These are phyloP conservation scores for Phytophthora rubi DNA, from an alignment of 352 stramenopile species.

Conservation along the genomic window DNA sequence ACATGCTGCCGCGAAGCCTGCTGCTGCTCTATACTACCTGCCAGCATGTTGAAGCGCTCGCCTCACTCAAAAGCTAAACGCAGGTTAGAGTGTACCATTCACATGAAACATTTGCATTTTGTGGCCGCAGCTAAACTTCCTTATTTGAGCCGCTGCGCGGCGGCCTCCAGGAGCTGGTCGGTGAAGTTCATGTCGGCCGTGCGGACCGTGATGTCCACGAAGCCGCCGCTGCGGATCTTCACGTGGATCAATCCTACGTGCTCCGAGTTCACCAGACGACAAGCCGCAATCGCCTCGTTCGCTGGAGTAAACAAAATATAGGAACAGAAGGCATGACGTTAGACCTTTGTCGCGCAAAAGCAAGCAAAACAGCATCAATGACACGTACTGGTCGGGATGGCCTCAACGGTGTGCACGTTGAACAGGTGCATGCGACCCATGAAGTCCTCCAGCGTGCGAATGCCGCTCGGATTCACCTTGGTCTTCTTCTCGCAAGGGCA, in stretches of 20 bases:
- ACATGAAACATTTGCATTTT: slow-evolving; percentile 37
- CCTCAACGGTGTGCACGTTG: slow-evolving; percentile 84
- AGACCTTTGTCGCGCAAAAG: slow-evolving; percentile 14
- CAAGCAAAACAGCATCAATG: slow-evolving; percentile 5
- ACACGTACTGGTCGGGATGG: slow-evolving; percentile 84
- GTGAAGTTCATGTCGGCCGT: slow-evolving; percentile 87
- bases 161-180: slow-evolving; percentile 72
- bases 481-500: slow-evolving; percentile 86
- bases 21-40: background rate
- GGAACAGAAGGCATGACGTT: slow-evolving; percentile 15
- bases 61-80: background rate
- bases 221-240: slow-evolving; percentile 84
- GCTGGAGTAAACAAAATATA: slow-evolving; percentile 39
- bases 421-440: slow-evolving; percentile 81
- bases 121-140: background rate
- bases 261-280: slow-evolving; percentile 80
- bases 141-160: slow-evolving; percentile 75
- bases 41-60: too few relatives aligned
- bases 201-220: slow-evolving; percentile 86
- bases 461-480: slow-evolving; percentile 82
- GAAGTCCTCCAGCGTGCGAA: slow-evolving; percentile 86
- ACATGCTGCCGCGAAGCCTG: slow-evolving; percentile 10
- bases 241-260: slow-evolving; percentile 87
- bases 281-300: slow-evolving; percentile 88
- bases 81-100: slow-evolving; percentile 14